These are phyloP conservation scores for Polygonum aviculare DNA, from an alignment of 148 eudicot species.

Conservation along the genomic window DNA sequence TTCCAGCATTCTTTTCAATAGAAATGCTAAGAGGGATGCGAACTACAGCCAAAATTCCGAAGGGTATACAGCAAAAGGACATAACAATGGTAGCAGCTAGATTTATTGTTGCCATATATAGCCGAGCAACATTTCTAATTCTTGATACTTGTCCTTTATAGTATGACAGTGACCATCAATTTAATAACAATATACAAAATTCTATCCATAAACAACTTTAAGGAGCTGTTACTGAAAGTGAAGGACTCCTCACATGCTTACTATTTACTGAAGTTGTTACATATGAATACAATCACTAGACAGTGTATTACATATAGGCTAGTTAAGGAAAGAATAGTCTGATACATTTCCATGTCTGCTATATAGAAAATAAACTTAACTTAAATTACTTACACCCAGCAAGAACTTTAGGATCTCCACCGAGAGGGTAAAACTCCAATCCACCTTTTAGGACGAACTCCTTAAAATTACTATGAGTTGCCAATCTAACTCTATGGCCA, in stretches of 20 bases:
- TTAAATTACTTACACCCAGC: conserved; percentile 50
- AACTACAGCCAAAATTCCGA: background rate
- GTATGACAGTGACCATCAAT: background rate
- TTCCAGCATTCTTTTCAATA: background rate
- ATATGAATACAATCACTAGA: background rate
- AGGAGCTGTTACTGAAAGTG: background rate
- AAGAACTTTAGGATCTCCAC: conserved; percentile 87
- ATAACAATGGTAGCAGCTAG: background rate
- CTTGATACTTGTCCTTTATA: background rate
- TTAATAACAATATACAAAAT: background rate
- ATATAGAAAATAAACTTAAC: background rate
- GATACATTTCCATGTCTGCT: background rate
- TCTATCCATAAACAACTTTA: background rate
- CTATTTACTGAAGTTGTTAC: background rate
- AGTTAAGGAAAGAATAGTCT: background rate
- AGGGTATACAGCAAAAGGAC: background rate
- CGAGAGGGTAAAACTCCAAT: conserved; percentile 74
- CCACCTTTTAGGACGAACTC: conserved; percentile 74
- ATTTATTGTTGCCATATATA: too few species aligned
- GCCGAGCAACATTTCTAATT: background rate
- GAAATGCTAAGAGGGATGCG: background rate
- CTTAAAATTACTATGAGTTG: conserved; percentile 72
- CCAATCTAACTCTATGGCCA: conserved; percentile 84
- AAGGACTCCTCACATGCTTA: background rate
- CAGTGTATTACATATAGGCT: background rate